Percentiles rank a stretch among this genome's conserved stretches.
Evolutionary conservation across 805 yeast genomes (phyloP).

Genomic region (Candida hispaniensis): DNA sequence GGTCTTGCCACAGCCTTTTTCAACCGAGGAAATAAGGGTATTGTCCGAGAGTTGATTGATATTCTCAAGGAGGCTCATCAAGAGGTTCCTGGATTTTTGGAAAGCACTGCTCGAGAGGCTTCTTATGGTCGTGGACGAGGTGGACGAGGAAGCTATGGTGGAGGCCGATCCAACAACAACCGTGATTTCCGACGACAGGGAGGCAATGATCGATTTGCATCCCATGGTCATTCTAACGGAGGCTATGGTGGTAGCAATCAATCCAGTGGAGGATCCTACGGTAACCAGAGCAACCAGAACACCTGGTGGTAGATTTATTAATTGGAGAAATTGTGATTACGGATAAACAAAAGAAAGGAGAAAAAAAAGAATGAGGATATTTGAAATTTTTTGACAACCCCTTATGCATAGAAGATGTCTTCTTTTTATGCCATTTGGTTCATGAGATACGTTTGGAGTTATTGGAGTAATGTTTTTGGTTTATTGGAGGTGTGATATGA

Average conservation of each 20-base stretch:
- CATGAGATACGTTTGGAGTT: no score
- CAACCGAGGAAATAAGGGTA: constrained; percentile 87
- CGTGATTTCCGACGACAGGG: constrained; percentile 45
- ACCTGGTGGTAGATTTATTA: constrained; percentile 16
- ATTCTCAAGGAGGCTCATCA: constrained; percentile 92
- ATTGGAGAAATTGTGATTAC: no score
- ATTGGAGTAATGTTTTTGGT: no score
- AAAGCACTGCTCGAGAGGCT: constrained; percentile 67
- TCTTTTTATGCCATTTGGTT: no score
- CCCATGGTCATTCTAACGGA: constrained; percentile 7
- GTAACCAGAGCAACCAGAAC: constrained; percentile 18
- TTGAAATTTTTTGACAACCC: no score
- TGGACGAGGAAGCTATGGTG: constrained; percentile 37
- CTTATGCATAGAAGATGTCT: no score
- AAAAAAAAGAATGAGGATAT: no score
- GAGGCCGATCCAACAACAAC: constrained; percentile 30
- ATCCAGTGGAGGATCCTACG: constrained; percentile 19
- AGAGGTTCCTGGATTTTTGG: constrained; percentile 87
- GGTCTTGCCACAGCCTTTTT: constrained; percentile 98
- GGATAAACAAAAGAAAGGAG: no score
- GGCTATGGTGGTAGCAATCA: constrained; percentile 18
- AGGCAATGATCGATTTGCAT: constrained; percentile 23
- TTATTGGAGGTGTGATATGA: no score
- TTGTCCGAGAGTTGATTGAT: constrained; percentile 78
- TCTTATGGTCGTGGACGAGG: constrained; percentile 45